A percentile compares a stretch with the other conserved stretches of the same genome.
Evolutionary conservation across 2,329 filamentous ascomycete genomes (phyloP).

Genomic region (Cadophora malorum): DNA sequence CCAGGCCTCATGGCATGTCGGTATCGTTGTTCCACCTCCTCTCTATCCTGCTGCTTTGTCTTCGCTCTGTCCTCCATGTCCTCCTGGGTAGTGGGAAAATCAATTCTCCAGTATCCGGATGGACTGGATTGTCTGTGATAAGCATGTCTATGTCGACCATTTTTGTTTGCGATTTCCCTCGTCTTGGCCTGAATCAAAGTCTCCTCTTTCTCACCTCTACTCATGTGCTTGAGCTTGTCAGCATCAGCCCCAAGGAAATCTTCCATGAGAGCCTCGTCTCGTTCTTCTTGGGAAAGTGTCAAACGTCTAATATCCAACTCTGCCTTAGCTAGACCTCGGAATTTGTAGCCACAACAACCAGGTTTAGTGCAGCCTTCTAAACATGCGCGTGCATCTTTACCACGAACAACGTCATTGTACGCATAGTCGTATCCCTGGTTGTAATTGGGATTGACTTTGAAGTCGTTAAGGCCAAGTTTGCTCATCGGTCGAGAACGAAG

Average conservation of each 20-base stretch:
- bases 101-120: conserved; percentile 88
- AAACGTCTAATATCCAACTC: conserved; percentile 27
- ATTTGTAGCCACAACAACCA: conserved; percentile 56
- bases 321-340: conserved; percentile 42
- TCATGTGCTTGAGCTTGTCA: conserved; percentile 65
- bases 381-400: conserved; percentile 62
- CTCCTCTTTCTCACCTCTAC: conserved; percentile 64
- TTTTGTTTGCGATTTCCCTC: conserved; percentile 73
- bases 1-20: conserved; percentile 80
- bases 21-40: conserved; percentile 74
- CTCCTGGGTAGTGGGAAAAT: conserved; percentile 91
- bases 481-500: conserved; percentile 50
- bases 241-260: conserved; percentile 60
- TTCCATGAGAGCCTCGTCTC: conserved; percentile 60
- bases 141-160: conserved; percentile 78
- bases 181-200: conserved; percentile 79
- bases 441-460: conserved; percentile 67
- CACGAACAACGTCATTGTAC: conserved; percentile 65
- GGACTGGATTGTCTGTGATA: conserved; percentile 76
- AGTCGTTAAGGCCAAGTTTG: conserved; percentile 57
- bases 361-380: conserved; percentile 66
- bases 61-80: conserved; percentile 67
- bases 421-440: conserved; percentile 66
- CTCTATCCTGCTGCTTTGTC: conserved; percentile 66
- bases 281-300: conserved; percentile 43